Evolutionary conservation across 2,329 filamentous ascomycete species (phyloP).

Genomic region (Lasiodiplodia citricola): DNA sequence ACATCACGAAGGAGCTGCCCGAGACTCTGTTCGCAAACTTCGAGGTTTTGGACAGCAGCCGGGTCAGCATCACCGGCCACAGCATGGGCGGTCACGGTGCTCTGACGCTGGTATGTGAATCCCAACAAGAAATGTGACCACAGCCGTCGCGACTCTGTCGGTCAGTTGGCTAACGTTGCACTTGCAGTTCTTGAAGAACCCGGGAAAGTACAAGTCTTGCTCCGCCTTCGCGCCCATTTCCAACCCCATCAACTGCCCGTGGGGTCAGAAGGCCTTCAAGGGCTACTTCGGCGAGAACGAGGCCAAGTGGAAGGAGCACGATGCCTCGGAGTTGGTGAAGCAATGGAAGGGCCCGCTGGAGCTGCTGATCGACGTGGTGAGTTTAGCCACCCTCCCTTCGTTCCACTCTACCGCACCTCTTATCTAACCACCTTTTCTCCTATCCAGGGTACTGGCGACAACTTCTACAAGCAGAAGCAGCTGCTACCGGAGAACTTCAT

Average conservation of each 20-base stretch:
- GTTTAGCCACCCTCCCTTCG: conserved; percentile 41
- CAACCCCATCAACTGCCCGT: conserved; percentile 84
- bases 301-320: conserved; percentile 83
- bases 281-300: conserved; percentile 85
- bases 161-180: conserved; percentile 3
- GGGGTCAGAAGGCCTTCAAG: conserved; percentile 93
- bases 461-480: conserved; percentile 95
- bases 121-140: not conserved
- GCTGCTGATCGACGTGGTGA: conserved; percentile 83
- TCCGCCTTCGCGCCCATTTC: conserved; percentile 89
- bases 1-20: conserved; percentile 89
- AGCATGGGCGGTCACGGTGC: conserved; percentile 98
- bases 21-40: conserved; percentile 74
- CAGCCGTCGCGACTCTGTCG: not conserved
- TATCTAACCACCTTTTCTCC: not conserved
- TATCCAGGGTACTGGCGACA: conserved; percentile 83
- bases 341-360: conserved; percentile 74
- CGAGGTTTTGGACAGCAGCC: conserved; percentile 68
- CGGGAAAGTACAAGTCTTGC: conserved; percentile 85
- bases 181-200: conserved; percentile 79
- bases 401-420: not conserved
- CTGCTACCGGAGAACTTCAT: conserved; percentile 92
- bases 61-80: conserved; percentile 88
- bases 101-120: conserved; percentile 68
- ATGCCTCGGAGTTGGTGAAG: conserved; percentile 88